Evolutionary conservation across 192 early-diverging fungal genomes (phyloP), one percentile per base, ranked within the genome.

Genomic region (Gorgonomyces haynaldii): DNA sequence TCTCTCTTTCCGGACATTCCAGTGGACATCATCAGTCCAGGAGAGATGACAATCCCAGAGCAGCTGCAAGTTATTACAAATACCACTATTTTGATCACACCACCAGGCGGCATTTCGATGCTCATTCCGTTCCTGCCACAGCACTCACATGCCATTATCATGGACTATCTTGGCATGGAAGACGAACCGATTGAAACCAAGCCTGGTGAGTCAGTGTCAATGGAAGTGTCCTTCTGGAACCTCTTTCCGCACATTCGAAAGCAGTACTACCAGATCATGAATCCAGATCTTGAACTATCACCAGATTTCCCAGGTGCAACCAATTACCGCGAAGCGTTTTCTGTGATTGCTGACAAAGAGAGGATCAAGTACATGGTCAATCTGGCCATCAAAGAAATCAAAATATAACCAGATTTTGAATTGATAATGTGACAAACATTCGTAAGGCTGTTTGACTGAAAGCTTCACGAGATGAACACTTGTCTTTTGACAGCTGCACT

Each of bases 141-240:
- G n/a, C 52, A 52, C 1, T 50, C 45, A 16, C 54, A 62, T 34
- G 36, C 36, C 4, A 63, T 63, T 27, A 48, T 63, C 21, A 13
- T 63, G 1, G 61, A 63, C 32, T 63, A 63, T 27, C 46, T 29
- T 42, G 61, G 56, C 10, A 41, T 39, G 5, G 52, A 53, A 15
- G 56, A 58, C 16, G 25, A 29, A 17, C 20, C 13, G 24, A 7
- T 44, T 13, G 44, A 50, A 6, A 50, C 59, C 12, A 10, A 17
- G 21, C 23, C 42, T n/a, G 51, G 51, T 0, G 26, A 51, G 29
- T 45, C 40, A 15, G 56, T 63, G 2, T 52, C 48, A 6, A 63
- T 63, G 61, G 61, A 63, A 37, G 50, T 50, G 41, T 55, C 61
- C 9, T 46, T 63, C 42, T 63, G 61, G 61, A 63, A 63, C 52